Evolutionary conservation across 331 rosid genomes (phyloP).

Genomic region (Saraca asoca): DNA sequence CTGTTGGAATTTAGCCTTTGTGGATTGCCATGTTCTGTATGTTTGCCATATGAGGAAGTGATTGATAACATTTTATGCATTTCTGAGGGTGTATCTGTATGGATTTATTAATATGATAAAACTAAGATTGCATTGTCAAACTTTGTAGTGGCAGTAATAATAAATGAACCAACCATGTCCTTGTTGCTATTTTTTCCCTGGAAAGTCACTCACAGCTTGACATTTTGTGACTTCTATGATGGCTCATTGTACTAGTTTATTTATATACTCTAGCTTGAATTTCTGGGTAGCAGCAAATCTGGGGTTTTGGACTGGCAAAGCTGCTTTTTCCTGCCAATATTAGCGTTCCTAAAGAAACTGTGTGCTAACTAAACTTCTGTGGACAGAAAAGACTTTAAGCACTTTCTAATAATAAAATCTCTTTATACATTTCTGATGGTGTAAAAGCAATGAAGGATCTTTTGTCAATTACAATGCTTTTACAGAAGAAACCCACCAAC

Average conservation of each 20-base stretch:
- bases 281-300: not conserved
- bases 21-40: not conserved
- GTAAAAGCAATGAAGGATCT: not conserved
- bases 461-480: not conserved
- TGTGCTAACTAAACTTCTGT: not conserved
- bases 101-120: constrained; percentile 5
- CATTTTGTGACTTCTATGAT: not conserved
- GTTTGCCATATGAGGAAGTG: not conserved
- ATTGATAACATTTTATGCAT: not conserved
- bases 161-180: not conserved
- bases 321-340: not conserved
- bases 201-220: not conserved
- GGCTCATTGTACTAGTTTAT: not conserved
- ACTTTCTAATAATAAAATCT: not conserved
- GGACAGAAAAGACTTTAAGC: not conserved
- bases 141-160: not conserved
- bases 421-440: not conserved
- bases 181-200: not conserved
- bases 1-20: constrained; percentile 3
- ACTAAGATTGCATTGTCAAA: not conserved
- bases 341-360: not conserved
- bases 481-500: constrained; percentile 12
- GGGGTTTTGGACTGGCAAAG: constrained; percentile 1
- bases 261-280: constrained; percentile 15
- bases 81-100: not conserved